Evolutionary conservation across 2,329 filamentous ascomycete genomes (phyloP).

Genomic region (Hymenoscyphus linearis): DNA sequence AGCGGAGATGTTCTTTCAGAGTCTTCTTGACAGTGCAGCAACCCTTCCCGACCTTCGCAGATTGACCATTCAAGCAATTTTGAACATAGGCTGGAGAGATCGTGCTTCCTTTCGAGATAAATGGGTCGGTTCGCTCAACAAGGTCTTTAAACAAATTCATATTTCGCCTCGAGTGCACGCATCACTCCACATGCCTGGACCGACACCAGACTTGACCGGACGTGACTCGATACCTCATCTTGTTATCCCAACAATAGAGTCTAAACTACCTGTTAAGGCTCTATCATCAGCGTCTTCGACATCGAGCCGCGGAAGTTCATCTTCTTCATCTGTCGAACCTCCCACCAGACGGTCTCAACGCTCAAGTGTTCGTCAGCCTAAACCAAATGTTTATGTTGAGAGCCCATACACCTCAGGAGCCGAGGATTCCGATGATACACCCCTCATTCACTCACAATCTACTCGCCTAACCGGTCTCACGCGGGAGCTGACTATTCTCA

Average conservation of each 20-base stretch:
- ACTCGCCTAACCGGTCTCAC: constrained; percentile 5
- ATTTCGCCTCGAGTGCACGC: constrained; percentile 27
- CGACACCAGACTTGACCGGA: neutral
- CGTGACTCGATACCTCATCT: neutral
- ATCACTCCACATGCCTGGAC: neutral
- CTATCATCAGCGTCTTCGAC: neutral
- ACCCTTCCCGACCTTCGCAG: constrained; percentile 61
- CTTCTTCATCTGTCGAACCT: neutral
- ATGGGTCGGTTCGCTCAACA: constrained; percentile 68
- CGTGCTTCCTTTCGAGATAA: constrained; percentile 72
- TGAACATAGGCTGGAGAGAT: constrained; percentile 77
- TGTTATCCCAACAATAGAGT: neutral
- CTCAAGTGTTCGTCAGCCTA: constrained; percentile 12
- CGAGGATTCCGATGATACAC: constrained; percentile 5
- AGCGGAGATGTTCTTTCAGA: constrained; percentile 73
- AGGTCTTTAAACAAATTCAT: constrained; percentile 54
- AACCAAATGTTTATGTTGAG: constrained; percentile 25
- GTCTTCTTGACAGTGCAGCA: constrained; percentile 66
- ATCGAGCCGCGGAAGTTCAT: neutral
- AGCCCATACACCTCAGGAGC: constrained; percentile 21
- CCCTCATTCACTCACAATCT: neutral
- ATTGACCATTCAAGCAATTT: constrained; percentile 66
- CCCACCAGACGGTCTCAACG: constrained; percentile 18
- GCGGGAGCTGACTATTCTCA: constrained; percentile 26
- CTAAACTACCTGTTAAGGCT: neutral